phyloP scores from a whole-genome alignment of 1,284 basidiomycete species.

The Laetiporus sulphureus region DNA sequence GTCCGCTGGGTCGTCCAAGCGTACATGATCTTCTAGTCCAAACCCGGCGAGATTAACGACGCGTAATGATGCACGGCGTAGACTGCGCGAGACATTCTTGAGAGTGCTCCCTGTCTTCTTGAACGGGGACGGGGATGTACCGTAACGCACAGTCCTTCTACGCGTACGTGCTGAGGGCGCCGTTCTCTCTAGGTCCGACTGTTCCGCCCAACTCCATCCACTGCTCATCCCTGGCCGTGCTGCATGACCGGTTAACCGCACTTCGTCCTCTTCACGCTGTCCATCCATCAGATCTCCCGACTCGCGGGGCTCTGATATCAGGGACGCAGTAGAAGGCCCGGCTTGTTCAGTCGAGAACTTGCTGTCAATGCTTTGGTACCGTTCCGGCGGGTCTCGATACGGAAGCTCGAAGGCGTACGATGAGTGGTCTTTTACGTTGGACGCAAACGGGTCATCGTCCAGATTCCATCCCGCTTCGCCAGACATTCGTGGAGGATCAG shows the following conservation, averaged over 20 bases:
- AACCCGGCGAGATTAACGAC: constrained; percentile 76
- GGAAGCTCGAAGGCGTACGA: constrained; percentile 17
- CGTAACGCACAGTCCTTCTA: constrained; percentile 44
- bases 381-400: constrained; percentile 13
- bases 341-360: constrained; percentile 35
- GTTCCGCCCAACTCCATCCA: constrained; percentile 23
- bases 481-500: constrained; percentile 13
- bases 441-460: constrained; percentile 42
- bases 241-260: constrained; percentile 47
- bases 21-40: constrained; percentile 53
- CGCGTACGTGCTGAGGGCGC: constrained; percentile 34
- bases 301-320: constrained; percentile 34
- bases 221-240: constrained; percentile 29
- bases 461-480: constrained; percentile 17
- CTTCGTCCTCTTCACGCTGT: constrained; percentile 48
- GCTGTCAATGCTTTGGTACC: constrained; percentile 23
- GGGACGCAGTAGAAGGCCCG: constrained; percentile 44
- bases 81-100: constrained; percentile 47
- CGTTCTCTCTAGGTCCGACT: constrained; percentile 24
- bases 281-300: constrained; percentile 31
- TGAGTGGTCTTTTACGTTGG: constrained; percentile 26
- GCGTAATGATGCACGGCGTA: constrained; percentile 71
- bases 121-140: constrained; percentile 44
- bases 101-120: constrained; percentile 53
- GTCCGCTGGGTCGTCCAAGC: constrained; percentile 38